Evolutionary conservation across 805 yeast genomes (phyloP).

Genomic region (Lipomyces lipofer): DNA sequence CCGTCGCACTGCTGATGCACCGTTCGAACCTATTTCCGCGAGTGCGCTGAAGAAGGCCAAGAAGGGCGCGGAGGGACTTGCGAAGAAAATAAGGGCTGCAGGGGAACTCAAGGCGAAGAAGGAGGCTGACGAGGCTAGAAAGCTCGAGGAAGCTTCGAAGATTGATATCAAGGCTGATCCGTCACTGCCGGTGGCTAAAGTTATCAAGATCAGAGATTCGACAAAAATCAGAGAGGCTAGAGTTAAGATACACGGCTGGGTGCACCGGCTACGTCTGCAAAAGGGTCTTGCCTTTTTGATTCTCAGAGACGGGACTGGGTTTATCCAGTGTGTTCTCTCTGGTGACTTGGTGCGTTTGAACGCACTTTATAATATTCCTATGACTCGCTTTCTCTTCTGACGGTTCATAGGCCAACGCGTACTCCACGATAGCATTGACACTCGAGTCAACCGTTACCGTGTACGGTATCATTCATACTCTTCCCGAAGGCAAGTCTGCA

Average conservation of each 20-base stretch:
- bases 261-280: slow-evolving; percentile 89
- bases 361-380: neutral
- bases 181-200: slow-evolving; percentile 67
- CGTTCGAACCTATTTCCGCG: slow-evolving; percentile 75
- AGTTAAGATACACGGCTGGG: slow-evolving; percentile 87
- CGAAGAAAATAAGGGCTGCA: slow-evolving; percentile 71
- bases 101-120: slow-evolving; percentile 51
- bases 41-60: slow-evolving; percentile 94
- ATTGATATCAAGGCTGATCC: slow-evolving; percentile 73
- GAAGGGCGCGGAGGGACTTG: slow-evolving; percentile 90
- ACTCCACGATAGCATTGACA: slow-evolving; percentile 80
- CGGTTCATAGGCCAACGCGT: slow-evolving; percentile 63
- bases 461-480: slow-evolving; percentile 74
- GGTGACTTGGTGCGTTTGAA: slow-evolving; percentile 63
- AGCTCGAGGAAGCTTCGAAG: slow-evolving; percentile 74
- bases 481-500: slow-evolving; percentile 96
- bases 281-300: slow-evolving; percentile 90
- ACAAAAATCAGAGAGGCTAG: slow-evolving; percentile 63
- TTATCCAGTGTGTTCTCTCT: slow-evolving; percentile 76
- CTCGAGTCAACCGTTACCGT: slow-evolving; percentile 81
- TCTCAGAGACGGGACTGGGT: slow-evolving; percentile 94
- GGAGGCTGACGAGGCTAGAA: slow-evolving; percentile 70
- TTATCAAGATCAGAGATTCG: slow-evolving; percentile 62
- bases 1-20: slow-evolving; percentile 62
- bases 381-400: neutral